These are phyloP conservation scores for Sporobolomyces roseus DNA, from an alignment of 768 basidiomycete species.

Conservation along the genomic window DNA sequence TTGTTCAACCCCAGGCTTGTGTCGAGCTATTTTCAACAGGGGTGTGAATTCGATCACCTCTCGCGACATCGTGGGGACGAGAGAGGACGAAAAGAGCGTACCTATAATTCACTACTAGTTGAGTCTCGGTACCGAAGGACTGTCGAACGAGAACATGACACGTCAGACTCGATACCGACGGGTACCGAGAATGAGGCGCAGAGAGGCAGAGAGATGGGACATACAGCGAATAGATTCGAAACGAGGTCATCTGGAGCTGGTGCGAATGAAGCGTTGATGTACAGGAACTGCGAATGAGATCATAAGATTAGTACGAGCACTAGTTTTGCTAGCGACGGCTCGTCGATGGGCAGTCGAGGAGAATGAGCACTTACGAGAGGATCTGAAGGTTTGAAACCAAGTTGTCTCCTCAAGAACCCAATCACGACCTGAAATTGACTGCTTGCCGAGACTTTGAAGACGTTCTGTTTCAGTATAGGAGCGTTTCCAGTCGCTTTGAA, in stretches of 20 bases:
- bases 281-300: constrained; percentile 53
- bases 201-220: too few species aligned
- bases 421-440: constrained; percentile 94
- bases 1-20: constrained; percentile 60
- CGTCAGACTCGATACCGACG: too few species aligned
- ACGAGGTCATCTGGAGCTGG: constrained; percentile 80
- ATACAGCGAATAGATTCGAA: constrained; percentile 64
- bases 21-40: constrained; percentile 63
- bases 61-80: background rate
- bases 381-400: constrained; percentile 80
- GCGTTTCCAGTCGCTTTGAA: constrained; percentile 98
- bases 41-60: too few species aligned
- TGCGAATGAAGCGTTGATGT: constrained; percentile 72
- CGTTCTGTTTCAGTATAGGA: constrained; percentile 98
- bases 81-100: constrained; percentile 39
- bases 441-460: constrained; percentile 92
- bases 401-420: constrained; percentile 80
- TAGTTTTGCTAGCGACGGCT: too few species aligned
- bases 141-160: constrained; percentile 49
- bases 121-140: constrained; percentile 83
- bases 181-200: too few species aligned
- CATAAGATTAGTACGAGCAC: too few species aligned
- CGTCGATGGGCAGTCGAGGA: too few species aligned
- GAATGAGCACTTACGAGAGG: constrained; percentile 63
- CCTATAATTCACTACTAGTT: constrained; percentile 91